phyloP scores from a whole-genome alignment of 2,329 filamentous ascomycete genomes.

The Colletotrichum cuscutae region DNA sequence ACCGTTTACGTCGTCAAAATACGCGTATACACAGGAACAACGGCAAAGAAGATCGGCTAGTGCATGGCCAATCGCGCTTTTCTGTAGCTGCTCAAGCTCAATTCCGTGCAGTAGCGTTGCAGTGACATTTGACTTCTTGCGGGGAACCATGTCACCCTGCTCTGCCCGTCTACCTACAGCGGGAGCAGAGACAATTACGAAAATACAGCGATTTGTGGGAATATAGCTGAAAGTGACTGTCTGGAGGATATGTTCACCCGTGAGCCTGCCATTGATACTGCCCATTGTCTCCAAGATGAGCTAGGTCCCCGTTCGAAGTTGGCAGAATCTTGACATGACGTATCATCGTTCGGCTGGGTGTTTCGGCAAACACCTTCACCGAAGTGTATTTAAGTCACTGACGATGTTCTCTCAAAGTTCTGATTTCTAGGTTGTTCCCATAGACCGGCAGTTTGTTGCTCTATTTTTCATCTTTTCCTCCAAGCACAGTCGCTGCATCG shows the following conservation, averaged over 20 bases:
- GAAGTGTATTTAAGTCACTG: no score
- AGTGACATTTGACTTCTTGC: not conserved
- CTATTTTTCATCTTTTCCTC: not conserved
- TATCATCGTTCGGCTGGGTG: not conserved
- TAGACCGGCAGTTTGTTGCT: no score
- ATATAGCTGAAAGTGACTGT: not conserved
- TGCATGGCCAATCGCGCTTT: not conserved
- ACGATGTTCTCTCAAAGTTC: no score
- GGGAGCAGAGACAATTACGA: not conserved
- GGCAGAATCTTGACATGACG: not conserved
- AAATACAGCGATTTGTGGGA: not conserved
- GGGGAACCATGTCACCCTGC: not conserved
- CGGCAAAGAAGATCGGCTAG: not conserved
- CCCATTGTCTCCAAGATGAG: not conserved
- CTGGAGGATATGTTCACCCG: fast-evolving
- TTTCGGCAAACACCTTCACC: not conserved
- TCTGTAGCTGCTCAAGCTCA: not conserved
- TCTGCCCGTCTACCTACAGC: not conserved
- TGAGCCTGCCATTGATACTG: not conserved
- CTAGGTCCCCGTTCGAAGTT: not conserved
- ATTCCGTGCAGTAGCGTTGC: not conserved
- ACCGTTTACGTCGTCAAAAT: not conserved
- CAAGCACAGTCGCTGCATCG: not conserved
- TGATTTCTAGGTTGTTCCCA: no score
- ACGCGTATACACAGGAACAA: not conserved